Base-by-base conservation (phyloP, 495 filamentous ascomycete species). In the Xylaria flabelliformis region DNA sequence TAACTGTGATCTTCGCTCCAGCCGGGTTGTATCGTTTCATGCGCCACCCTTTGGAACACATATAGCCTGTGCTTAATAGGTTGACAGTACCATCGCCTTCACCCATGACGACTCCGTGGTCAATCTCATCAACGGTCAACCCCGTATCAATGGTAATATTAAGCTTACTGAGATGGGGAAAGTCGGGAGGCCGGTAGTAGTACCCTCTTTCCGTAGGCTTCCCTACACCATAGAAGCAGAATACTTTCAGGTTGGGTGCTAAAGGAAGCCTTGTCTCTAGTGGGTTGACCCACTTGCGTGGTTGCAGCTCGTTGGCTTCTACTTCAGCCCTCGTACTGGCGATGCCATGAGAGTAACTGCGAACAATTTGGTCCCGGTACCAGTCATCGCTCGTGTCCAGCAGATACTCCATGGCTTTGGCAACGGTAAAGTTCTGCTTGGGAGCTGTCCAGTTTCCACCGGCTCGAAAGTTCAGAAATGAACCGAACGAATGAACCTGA, bases 21-120 rank as follows among this genome's bases (percentile, higher is more conserved):
- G 94, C 92, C 0, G 96, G 96, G 78, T 99, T 99, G 76, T 95
- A 99, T 24, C 96, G 88, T 77, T 93, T 94, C 75, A 98, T 92
- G 64, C 89, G 88, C 96, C 96, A 99, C 32, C 96, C 96, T 77
- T 91, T 92, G 73, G 92, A 90, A 81, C 96, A 99, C 96, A 99
- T 98, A 78, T 98, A 99, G 3, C 94, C 96, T 4, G 88, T 90
- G 74, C 92, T 95, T 58, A 99, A 82, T 8, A 99, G 81, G 65
- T 93, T 94, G 69, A 98, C 95, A 3, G 96, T 99, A 7, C 96
- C 96, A 77, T 99, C 96, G 15, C 96, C 96, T 80, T 98, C 96
- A 50, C 95, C 95, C 84, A 97, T 90, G 53, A 97, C 83, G 39
- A 99, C 93, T 51, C 97, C 96, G 76, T 91, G 96, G 80, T 98